Conservation (phyloP, 2,329 filamentous ascomycete species). For the Ophiostoma piceae region DNA sequence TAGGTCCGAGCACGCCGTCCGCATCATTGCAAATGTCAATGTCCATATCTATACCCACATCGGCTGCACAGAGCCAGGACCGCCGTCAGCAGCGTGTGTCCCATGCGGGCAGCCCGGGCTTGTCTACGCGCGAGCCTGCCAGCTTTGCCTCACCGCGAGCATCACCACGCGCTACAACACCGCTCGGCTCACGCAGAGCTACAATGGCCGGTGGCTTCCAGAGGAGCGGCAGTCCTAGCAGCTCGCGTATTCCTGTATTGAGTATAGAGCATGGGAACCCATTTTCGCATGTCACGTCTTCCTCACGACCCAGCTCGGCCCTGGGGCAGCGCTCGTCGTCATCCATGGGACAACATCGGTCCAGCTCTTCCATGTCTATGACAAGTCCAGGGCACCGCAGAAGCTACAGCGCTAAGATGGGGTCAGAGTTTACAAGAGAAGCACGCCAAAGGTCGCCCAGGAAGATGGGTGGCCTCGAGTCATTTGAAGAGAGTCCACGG, state of each 20-base stretch:
- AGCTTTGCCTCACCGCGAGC: constrained; percentile 48
- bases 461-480: not conserved
- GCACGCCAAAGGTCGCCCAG: not conserved
- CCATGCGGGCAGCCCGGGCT: constrained; percentile 42
- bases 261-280: constrained; percentile 19
- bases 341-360: not conserved
- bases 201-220: not conserved
- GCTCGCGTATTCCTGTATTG: constrained; percentile 39
- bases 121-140: constrained; percentile 43
- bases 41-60: not conserved
- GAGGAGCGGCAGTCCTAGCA: constrained; percentile 32
- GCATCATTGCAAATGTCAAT: no score
- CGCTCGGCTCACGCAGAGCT: not conserved
- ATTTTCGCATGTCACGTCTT: constrained; percentile 19
- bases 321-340: constrained; percentile 35
- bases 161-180: constrained; percentile 30
- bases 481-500: constrained; percentile 43
- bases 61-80: not conserved
- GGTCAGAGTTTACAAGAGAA: constrained; percentile 25
- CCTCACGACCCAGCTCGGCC: constrained; percentile 34
- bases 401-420: constrained; percentile 37
- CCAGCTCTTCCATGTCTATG: not conserved
- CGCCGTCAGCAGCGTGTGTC: constrained; percentile 38
- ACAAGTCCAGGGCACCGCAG: constrained; percentile 43
- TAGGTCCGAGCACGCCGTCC: constrained; percentile 30